Base-by-base conservation (phyloP, 345 rosid genomes). In the Moricandia moricandioides region DNA sequence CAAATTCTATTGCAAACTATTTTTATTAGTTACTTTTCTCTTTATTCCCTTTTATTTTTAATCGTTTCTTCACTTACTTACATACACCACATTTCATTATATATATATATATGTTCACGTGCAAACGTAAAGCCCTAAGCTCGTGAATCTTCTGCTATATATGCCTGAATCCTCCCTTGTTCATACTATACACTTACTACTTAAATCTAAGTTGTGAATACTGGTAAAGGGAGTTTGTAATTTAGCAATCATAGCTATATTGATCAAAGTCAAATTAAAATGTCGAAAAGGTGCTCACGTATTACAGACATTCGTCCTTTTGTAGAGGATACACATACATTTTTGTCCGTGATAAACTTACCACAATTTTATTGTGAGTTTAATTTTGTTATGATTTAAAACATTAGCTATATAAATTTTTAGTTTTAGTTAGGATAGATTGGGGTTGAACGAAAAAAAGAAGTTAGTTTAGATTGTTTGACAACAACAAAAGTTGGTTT, bases 1-100 rank as follows among this genome's bases (percentile, higher is more conserved):
- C n/a, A 69, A 71, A 78, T 72, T 77, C 76, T 59, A 58, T 54
- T 57, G 7, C 67, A 34, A 47, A 21, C 18, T 59, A 39, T 71
- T 71, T 47, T 49, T 49, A 49, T 16, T 14, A 14, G 0, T 5
- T 6, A 37, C 34, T 54, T 62, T 62, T 55, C 59, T 62, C 65
- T 52, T 24, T 31, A 16, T 27, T 58, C 2, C 8, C 52, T n/a
- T 21, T 3, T 40, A 40, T 12, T 43, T 43, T 31, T 14, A 7
- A 34, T 43, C 40, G 40, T 37, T 37, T 37, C 12, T 37, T 8
- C 43, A 5, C 54, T 21, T 45, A 45, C 39, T 26, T 16, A 61
- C 62, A 59, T 49, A 70, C 30, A 18, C 31, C 21, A 37, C 49
- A 35, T 72, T n/a, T n/a, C n/a, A n/a, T n/a, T n/a, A n/a, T n/a